Conservation (phyloP, 164 flowering plant species). For the Sextonia rubra region DNA sequence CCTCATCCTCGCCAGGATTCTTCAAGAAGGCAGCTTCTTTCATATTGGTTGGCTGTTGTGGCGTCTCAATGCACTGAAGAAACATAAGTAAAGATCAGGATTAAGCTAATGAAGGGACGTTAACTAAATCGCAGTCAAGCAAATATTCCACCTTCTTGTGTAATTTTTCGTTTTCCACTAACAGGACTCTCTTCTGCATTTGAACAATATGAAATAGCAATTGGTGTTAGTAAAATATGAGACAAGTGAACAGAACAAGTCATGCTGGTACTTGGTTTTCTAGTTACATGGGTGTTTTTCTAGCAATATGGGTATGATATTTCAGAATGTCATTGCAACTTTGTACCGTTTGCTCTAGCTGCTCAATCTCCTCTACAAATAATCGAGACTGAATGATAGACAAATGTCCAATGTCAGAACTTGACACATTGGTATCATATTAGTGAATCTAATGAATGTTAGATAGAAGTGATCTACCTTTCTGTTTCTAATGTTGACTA, state of each 20-base stretch:
- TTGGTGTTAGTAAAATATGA: background rate
- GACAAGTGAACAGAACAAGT: background rate
- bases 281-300: background rate
- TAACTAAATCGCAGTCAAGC: background rate
- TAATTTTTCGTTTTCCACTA: conserved; percentile 59
- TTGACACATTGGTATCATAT: background rate
- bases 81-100: background rate
- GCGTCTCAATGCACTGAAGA: conserved; percentile 1
- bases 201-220: conserved; percentile 2
- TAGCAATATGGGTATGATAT: background rate
- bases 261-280: too few species aligned
- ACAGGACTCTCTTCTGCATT: conserved; percentile 49
- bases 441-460: background rate
- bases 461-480: conserved; percentile 33
- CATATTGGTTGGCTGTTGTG: conserved; percentile 3
- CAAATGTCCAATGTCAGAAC: background rate
- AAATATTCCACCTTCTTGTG: conserved; percentile 42
- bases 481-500: conserved; percentile 44
- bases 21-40: background rate
- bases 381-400: conserved; percentile 48
- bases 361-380: conserved; percentile 50
- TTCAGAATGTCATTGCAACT: background rate
- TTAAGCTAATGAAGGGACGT: background rate
- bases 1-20: background rate
- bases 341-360: conserved; percentile 59